These are phyloP conservation scores for Lentinus brumalis DNA, from an alignment of 768 basidiomycete genomes.

Conservation along the genomic window DNA sequence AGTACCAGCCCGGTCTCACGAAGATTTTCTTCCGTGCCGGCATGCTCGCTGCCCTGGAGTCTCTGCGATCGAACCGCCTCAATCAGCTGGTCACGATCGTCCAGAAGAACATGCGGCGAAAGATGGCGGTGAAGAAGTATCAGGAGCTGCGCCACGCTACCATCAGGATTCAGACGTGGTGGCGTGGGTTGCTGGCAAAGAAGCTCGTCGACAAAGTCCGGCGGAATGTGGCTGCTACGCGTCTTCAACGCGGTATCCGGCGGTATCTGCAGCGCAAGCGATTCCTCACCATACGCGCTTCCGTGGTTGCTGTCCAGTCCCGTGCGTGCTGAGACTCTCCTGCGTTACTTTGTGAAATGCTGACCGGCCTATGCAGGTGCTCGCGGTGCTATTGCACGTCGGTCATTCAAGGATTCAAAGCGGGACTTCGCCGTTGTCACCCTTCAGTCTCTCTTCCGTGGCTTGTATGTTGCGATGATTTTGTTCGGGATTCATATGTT, in stretches of 20 bases:
- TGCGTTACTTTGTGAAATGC: background rate
- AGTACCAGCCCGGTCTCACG: slow-evolving; percentile 94
- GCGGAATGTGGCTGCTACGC: slow-evolving; percentile 71
- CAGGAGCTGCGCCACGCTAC: slow-evolving; percentile 67
- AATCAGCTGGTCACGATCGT: slow-evolving; percentile 92
- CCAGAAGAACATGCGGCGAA: slow-evolving; percentile 94
- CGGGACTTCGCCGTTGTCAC: slow-evolving; percentile 62
- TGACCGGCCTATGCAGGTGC: slow-evolving; percentile 48
- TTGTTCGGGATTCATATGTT: slow-evolving; percentile 6
- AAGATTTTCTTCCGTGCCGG: slow-evolving; percentile 99
- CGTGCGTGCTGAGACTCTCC: slow-evolving; percentile 55
- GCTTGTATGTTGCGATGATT: slow-evolving; percentile 62
- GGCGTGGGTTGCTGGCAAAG: slow-evolving; percentile 84
- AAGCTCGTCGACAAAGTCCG: slow-evolving; percentile 70
- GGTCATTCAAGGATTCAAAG: slow-evolving; percentile 56
- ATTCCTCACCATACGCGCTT: slow-evolving; percentile 62
- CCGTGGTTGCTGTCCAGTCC: slow-evolving; percentile 78
- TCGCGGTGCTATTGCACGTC: slow-evolving; percentile 74
- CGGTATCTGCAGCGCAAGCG: slow-evolving; percentile 71
- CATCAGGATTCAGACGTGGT: slow-evolving; percentile 91
- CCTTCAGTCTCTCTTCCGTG: slow-evolving; percentile 85
- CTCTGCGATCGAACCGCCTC: slow-evolving; percentile 82
- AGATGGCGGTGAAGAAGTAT: slow-evolving; percentile 83
- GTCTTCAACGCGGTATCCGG: slow-evolving; percentile 74
- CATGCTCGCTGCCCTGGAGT: slow-evolving; percentile 95